These are phyloP conservation scores for Elsinoe perseae DNA, from an alignment of 2,329 filamentous ascomycete genomes.

Conservation along the genomic window DNA sequence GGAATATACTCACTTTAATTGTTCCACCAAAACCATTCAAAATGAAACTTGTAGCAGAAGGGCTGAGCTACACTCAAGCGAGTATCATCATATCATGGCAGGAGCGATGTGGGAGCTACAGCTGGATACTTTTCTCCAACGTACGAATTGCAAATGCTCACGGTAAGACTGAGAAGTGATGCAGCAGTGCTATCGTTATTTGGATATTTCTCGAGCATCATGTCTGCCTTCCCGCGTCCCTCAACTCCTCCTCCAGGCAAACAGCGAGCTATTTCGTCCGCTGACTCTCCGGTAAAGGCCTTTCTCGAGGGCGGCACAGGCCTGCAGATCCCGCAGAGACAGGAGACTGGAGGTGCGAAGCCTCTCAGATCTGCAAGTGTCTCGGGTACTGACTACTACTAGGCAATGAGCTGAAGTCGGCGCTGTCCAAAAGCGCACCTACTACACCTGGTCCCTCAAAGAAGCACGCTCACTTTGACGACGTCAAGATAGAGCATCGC, in stretches of 20 bases:
- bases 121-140: too few species aligned
- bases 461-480: constrained; percentile 14
- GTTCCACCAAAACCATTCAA: too few species aligned
- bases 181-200: background rate
- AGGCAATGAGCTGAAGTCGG: constrained; percentile 8
- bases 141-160: background rate
- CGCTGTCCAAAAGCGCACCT: constrained; percentile 13
- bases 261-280: background rate
- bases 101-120: too few species aligned
- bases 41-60: too few species aligned
- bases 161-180: background rate
- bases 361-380: background rate
- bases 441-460: constrained; percentile 10
- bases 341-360: background rate
- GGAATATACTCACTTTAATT: too few species aligned
- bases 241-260: background rate
- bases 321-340: background rate
- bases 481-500: constrained; percentile 10
- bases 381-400: background rate
- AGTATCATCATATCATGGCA: too few species aligned
- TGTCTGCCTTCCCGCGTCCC: background rate
- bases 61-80: too few species aligned
- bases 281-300: background rate
- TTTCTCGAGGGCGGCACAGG: background rate
- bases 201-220: background rate